Conservation (phyloP, 768 basidiomycete genomes). For the Trametes coccinea region DNA sequence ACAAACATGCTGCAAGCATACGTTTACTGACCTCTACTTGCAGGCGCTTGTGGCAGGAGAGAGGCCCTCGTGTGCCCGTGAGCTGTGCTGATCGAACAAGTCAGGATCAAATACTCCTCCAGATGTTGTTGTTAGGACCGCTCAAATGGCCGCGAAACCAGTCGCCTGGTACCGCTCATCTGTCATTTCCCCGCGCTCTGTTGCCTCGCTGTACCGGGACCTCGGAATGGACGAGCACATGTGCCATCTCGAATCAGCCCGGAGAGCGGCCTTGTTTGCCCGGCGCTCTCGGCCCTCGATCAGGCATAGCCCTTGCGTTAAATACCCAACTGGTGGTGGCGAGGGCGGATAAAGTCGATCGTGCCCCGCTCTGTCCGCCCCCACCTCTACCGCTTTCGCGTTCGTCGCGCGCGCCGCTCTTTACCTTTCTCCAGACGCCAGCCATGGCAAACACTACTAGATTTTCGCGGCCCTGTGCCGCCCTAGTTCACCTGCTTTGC, state of each 20-base stretch:
- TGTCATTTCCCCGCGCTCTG: background rate
- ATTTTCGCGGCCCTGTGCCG: background rate
- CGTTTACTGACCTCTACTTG: too few species aligned
- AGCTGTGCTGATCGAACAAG: background rate
- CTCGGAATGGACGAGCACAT: conserved; percentile 1
- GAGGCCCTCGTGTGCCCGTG: background rate
- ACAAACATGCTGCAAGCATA: too few species aligned
- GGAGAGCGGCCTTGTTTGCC: conserved; percentile 8
- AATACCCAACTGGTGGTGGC: conserved; percentile 4
- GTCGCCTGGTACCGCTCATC: conserved; percentile 3
- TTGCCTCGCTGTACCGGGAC: background rate
- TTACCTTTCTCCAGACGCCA: conserved; percentile 2
- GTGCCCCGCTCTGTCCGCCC: conserved; percentile 6
- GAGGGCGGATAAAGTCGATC: background rate
- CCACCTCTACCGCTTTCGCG: conserved; percentile 4
- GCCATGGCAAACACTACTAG: conserved; percentile 3
- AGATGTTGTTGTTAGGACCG: background rate
- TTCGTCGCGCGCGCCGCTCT: conserved; percentile 15
- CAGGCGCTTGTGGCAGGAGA: background rate
- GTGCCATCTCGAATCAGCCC: background rate
- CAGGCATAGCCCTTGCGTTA: background rate
- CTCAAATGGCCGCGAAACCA: background rate
- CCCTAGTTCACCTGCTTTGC: conserved; percentile 1
- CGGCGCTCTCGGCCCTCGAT: conserved; percentile 12
- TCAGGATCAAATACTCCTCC: background rate